A percentile compares a stretch with the other conserved stretches of the same genome.
phyloP scores from a whole-genome alignment of 495 filamentous ascomycete species.

The Aspergillus incahuasiensis region DNA sequence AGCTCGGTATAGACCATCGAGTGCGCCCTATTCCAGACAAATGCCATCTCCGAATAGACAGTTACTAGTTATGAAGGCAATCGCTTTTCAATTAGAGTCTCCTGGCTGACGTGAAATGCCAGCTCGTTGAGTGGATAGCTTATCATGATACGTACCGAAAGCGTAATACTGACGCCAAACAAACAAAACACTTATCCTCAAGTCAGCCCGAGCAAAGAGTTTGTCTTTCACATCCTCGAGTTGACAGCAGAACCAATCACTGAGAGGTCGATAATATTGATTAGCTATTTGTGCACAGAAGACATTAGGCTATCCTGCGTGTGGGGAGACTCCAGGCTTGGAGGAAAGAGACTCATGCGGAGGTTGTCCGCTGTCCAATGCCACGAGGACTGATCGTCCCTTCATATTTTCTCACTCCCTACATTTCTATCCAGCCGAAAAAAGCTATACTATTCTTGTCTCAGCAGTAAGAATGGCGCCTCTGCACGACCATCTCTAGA shows the following conservation, averaged over 20 bases:
- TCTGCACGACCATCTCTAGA: background rate
- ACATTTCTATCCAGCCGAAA: background rate
- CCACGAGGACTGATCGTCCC: background rate
- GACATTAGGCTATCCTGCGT: background rate
- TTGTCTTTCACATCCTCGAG: background rate
- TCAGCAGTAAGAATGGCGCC: conserved; percentile 6
- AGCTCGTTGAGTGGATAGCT: too few relatives aligned
- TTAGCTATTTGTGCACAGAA: background rate
- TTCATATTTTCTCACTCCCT: background rate
- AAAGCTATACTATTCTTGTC: background rate
- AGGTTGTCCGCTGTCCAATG: conserved; percentile 1
- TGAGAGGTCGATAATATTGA: background rate
- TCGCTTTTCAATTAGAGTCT: too few relatives aligned
- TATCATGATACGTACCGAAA: conserved; percentile 6
- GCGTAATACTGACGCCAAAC: conserved; percentile 2
- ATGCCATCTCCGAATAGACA: too few relatives aligned
- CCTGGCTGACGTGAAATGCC: too few relatives aligned
- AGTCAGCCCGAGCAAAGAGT: background rate
- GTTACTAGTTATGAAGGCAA: too few relatives aligned
- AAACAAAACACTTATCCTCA: too few relatives aligned
- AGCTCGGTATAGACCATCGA: too few relatives aligned
- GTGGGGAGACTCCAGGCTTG: conserved; percentile 1
- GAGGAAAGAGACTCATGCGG: conserved; percentile 1
- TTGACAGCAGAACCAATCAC: background rate
- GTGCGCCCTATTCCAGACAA: too few relatives aligned